Evolutionary conservation across 345 rosid genomes (phyloP), one percentile per base, ranked within the genome.

Genomic region (Citrus inodora): DNA sequence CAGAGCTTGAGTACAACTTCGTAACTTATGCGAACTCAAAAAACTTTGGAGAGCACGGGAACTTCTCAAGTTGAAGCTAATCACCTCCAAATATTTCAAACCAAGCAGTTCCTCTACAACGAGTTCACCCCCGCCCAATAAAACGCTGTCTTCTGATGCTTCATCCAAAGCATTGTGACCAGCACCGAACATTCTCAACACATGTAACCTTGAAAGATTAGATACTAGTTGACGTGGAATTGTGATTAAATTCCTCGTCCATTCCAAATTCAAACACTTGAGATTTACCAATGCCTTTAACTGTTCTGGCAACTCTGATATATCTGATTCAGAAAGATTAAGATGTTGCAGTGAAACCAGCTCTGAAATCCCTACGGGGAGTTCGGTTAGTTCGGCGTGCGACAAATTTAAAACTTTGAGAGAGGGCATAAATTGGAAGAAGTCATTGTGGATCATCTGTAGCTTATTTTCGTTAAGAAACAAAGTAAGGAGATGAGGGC

Each of bases 331-430:
- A 0, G 46, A 40, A 0, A 40, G 3, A 0, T 40, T 13, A 40
- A 40, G 13, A 42, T 0, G 51, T 10, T 42, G 51, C 16, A 42
- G 51, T 67, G 71, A 81, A 33, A 9, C 30, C 9, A 83, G 2
- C 17, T 59, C 16, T 17, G 76, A 67, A 25, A 85, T 76, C 32
- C 74, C 83, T n/a, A 53, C 75, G 0, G 90, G 86, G 19, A 89
- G 42, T 40, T 77, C 68, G 2, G 11, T 55, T 14, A 85, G 53
- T 2, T 10, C 10, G 7, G 2, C 1, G 58, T 83, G 0, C 1
- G 83, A 83, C 68, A 89, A 55, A 74, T 84, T 86, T 25, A 87
- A 11, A 58, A 87, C 80, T 48, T 22, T 80, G 61, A 89, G 62
- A 19, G 75, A 37, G 40, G 71, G 79, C 83, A 56, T 75, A 14